A percentile compares a stretch with the other conserved stretches of the same genome.
phyloP scores from a whole-genome alignment of 305 asterid species.

The Plantago lanceolata region DNA sequence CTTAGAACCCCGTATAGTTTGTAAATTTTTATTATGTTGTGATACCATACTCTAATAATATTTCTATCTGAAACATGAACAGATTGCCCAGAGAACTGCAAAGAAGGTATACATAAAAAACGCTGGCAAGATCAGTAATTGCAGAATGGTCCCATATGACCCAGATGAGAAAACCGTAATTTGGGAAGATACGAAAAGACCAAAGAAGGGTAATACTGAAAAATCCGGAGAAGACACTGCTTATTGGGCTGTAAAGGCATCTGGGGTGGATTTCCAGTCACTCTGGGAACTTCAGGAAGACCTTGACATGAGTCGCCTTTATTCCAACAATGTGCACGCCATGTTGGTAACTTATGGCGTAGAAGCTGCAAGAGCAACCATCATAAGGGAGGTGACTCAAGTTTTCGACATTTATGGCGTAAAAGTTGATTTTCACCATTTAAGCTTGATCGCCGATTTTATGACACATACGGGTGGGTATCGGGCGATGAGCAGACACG shows the following conservation, averaged over 20 bases:
- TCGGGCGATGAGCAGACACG: slow-evolving; percentile 80
- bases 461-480: slow-evolving; percentile 93
- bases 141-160: slow-evolving; percentile 72
- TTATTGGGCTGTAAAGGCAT: slow-evolving; percentile 86
- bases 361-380: slow-evolving; percentile 84
- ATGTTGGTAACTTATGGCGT: slow-evolving; percentile 76
- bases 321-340: slow-evolving; percentile 64
- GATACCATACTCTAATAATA: not conserved
- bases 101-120: slow-evolving; percentile 65
- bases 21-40: not conserved
- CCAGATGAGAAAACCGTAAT: slow-evolving; percentile 72
- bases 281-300: slow-evolving; percentile 74
- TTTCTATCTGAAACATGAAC: slow-evolving; percentile 18
- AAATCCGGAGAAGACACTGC: slow-evolving; percentile 29
- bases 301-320: slow-evolving; percentile 64
- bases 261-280: slow-evolving; percentile 68
- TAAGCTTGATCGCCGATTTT: slow-evolving; percentile 75
- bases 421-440: slow-evolving; percentile 74
- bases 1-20: no score
- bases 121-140: slow-evolving; percentile 66
- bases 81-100: slow-evolving; percentile 82
- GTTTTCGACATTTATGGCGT: slow-evolving; percentile 89
- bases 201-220: slow-evolving; percentile 26
- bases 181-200: slow-evolving; percentile 61
- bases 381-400: slow-evolving; percentile 72